Evolutionary conservation across 23 red algal genomes (phyloP).

Genomic region (Chondrus crispus): DNA sequence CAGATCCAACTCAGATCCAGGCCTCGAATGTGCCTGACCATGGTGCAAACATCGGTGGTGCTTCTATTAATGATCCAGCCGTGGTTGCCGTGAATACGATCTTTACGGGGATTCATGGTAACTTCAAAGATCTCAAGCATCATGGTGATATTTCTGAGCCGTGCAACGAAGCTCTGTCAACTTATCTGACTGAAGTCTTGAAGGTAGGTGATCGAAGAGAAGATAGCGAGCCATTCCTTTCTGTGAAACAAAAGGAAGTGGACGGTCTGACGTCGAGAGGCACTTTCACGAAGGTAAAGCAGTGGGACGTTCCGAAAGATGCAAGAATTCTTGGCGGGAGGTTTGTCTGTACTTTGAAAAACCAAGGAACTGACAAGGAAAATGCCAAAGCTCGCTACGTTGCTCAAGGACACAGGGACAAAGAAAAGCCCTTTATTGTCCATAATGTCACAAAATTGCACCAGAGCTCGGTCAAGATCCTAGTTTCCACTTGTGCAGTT

Average conservation of each 20-base stretch:
- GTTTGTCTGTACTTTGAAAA: neutral
- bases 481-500: neutral
- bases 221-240: neutral
- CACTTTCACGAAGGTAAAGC: neutral
- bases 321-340: neutral
- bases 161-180: neutral
- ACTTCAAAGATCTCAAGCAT: neutral
- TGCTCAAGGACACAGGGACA: slow-evolving; percentile 35
- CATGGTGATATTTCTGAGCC: neutral
- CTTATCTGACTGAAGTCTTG: neutral
- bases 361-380: neutral
- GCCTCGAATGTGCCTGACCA: too few species aligned
- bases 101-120: neutral
- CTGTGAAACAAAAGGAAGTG: neutral
- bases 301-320: neutral
- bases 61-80: neutral
- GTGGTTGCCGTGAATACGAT: neutral
- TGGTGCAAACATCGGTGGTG: neutral
- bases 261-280: neutral
- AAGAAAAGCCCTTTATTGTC: neutral
- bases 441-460: neutral
- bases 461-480: neutral
- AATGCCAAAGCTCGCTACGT: slow-evolving; percentile 5
- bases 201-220: neutral
- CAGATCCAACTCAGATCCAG: too few species aligned